phyloP scores from a whole-genome alignment of 768 basidiomycete genomes.

The Clathrus columnatus region DNA sequence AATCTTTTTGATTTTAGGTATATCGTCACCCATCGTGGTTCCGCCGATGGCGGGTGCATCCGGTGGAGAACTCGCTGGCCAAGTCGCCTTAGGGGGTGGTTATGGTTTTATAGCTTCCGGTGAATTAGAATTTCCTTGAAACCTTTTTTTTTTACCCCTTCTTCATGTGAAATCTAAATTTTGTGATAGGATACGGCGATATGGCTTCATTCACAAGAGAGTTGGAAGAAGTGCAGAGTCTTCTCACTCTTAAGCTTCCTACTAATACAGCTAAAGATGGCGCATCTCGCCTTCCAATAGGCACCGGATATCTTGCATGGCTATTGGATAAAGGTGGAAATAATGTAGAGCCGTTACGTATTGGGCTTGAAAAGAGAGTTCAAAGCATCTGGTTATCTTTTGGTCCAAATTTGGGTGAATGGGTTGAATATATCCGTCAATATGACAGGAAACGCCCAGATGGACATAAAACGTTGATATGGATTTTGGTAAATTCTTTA shows the following conservation, averaged over 20 bases:
- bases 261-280: constrained; percentile 3
- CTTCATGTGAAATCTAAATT: no score
- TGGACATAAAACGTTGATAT: constrained; percentile 44
- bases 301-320: constrained; percentile 72
- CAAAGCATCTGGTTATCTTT: constrained; percentile 71
- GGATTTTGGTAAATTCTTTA: constrained; percentile 55
- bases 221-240: not conserved
- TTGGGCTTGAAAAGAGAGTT: constrained; percentile 46
- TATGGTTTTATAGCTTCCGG: constrained; percentile 70
- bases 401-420: constrained; percentile 46
- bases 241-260: not conserved
- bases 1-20: constrained; percentile 26
- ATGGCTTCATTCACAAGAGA: not conserved
- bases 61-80: constrained; percentile 49
- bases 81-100: constrained; percentile 61
- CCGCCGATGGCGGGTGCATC: constrained; percentile 68
- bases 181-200: not conserved
- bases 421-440: constrained; percentile 55
- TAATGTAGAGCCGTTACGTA: constrained; percentile 31
- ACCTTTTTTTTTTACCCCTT: no score
- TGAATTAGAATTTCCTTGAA: constrained; percentile 20
- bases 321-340: constrained; percentile 42
- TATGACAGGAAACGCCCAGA: constrained; percentile 27
- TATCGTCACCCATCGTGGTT: constrained; percentile 49
- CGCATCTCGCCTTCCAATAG: constrained; percentile 47